A percentile compares a stretch with the other conserved stretches of the same genome.
These are phyloP conservation scores for Syzygium malaccense DNA, from an alignment of 441 rosid species.

Conservation along the genomic window DNA sequence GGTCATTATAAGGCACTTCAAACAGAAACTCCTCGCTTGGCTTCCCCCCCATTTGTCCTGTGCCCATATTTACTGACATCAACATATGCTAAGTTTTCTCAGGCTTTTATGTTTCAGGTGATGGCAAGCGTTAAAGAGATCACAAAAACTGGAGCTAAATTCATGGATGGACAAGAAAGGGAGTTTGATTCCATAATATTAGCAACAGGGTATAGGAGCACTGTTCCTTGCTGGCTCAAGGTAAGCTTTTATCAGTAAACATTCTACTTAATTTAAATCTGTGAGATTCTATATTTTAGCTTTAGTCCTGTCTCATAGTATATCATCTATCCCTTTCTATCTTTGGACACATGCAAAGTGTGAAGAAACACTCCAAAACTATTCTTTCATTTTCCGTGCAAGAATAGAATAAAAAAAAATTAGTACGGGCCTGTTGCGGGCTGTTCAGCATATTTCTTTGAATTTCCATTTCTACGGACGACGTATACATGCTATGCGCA, in stretches of 20 bases:
- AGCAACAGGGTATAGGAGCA: slow-evolving; percentile 92
- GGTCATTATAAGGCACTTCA: slow-evolving; percentile 21
- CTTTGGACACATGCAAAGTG: not conserved
- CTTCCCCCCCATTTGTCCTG: not conserved
- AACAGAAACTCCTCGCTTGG: not conserved
- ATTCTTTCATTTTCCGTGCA: not conserved
- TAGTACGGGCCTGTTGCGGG: slow-evolving; percentile 7
- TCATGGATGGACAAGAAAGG: slow-evolving; percentile 65
- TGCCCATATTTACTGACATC: not conserved
- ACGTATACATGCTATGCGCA: not conserved
- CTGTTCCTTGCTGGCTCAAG: slow-evolving; percentile 89
- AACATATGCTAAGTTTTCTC: not conserved
- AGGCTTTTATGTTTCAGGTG: slow-evolving; percentile 30
- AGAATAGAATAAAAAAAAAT: slow-evolving; percentile 26
- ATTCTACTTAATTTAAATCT: not conserved
- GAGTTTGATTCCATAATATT: slow-evolving; percentile 72
- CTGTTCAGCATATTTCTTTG: slow-evolving; percentile 5
- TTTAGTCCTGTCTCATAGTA: not conserved
- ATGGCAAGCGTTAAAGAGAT: slow-evolving; percentile 69
- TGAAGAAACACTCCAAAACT: not conserved
- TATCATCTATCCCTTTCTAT: not conserved
- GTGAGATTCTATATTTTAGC: not conserved
- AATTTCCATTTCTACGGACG: not conserved
- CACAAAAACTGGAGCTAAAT: slow-evolving; percentile 61
- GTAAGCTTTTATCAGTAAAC: slow-evolving; percentile 22